Base-by-base conservation (phyloP, 2,329 filamentous ascomycete species). In the Neopestalotiopsis sp. region DNA sequence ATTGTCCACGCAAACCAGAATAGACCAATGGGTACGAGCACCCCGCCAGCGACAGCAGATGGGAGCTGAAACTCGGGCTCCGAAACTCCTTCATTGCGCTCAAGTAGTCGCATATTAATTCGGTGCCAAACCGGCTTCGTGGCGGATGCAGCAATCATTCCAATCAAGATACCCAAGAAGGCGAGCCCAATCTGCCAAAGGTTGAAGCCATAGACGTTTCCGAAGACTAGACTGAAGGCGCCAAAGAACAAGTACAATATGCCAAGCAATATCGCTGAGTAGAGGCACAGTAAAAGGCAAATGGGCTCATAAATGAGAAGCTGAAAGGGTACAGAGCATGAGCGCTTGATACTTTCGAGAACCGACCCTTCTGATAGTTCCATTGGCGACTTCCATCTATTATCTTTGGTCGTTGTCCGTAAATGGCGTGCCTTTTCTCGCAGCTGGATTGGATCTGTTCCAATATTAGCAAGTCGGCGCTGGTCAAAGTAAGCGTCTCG, bases 171-270 rank as follows among this genome's bases (percentile, higher is more conserved):
- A 32, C 91, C 91, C 32, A 92, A 76, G 76, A 93, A 92, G 1
- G 91, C 82, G 0, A 92, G 83, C 20, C 89, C 88, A 42, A 87
- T 85, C 38, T 89, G 82, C 40, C 88, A 88, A 45, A 83, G 76
- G 30, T 80, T 83, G 87, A 89, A 91, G 64, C 86, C 87, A 61
- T 89, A 89, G 5, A 89, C 79, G 4, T 86, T 86, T 24, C 85
- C 79, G 75, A 87, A 87, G 63, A 87, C 30, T 70, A 87, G 45
- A 5, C 17, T 17, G n/a, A 97, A 97, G 0, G 94, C 94, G 24
- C 94, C 94, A 78, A 97, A 97, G 83, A 97, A 97, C 49, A 97
- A 88, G 77, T 97, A 97, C 2, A 97, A 82, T 59, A 97, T 92
- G 5, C 94, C 94, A 5, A 97, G 85, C 17, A 97, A 83, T 67